Evolutionary conservation across 257 asterid species (phyloP), one percentile per base, ranked within the genome.

Genomic region (Solanum pinnatisectum): DNA sequence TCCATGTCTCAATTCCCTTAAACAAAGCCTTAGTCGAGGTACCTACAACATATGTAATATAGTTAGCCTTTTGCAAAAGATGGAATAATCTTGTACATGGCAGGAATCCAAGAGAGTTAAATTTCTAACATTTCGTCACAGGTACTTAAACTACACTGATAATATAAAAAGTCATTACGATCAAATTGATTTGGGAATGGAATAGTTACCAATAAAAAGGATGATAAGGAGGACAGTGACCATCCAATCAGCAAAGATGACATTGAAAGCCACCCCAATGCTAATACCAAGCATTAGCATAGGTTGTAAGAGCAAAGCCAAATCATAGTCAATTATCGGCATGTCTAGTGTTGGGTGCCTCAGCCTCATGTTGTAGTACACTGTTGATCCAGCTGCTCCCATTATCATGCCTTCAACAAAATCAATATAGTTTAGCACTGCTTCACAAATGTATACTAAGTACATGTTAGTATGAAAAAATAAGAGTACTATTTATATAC

Each of bases 201-300:
- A 74, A 36, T 36, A n/a, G 22, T 90, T 89, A 89, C 92, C 92
- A 6, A 89, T 18, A 83, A 90, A 90, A 25, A 90, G 91, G 83
- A 90, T 81, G 74, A 90, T 90, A 74, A 90, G 92, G 10, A 90
- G 91, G 13, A 89, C 91, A 35, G 92, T 90, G 13, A 90, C 92
- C 92, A 90, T 90, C 92, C 92, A 90, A 77, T 90, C 92, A 59
- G 92, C 92, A 67, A 90, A 85, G 73, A 90, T 90, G 71, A 90
- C 92, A 87, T 90, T 90, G 88, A 90, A 88, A 82, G 90, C 92
- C 33, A 90, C 92, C 3, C 92, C 92, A 87, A 90, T 89, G 90
- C 92, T 90, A 86, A 90, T 90, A 27, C 92, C 92, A 83, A 90
- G 91, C 91, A 90, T 90, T 40, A 90, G 89, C 92, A 90, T 90